A percentile compares a stretch with the other conserved stretches of the same genome.
phyloP scores from a whole-genome alignment of 768 basidiomycete species.

The Ephemerocybe angulata region DNA sequence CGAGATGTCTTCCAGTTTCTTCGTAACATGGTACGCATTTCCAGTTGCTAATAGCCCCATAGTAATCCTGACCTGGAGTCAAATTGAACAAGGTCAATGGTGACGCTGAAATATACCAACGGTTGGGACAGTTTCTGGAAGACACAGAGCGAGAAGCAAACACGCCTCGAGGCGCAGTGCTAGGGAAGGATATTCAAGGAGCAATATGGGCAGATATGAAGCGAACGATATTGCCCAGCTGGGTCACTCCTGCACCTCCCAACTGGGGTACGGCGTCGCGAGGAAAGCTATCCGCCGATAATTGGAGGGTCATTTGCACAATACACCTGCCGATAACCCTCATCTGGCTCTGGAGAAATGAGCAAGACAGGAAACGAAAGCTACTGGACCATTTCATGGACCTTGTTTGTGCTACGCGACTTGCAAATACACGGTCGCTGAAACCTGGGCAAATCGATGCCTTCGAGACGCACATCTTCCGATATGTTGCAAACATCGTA shows the following conservation, averaged over 20 bases:
- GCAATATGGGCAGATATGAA: conserved; percentile 28
- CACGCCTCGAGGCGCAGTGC: no score
- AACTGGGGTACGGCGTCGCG: conserved; percentile 27
- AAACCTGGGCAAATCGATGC: conserved; percentile 16
- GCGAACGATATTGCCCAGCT: conserved; percentile 24
- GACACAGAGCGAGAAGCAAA: no score
- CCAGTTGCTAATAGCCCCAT: no score
- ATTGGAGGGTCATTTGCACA: conserved; percentile 25
- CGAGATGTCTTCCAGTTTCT: no score
- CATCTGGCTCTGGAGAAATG: conserved; percentile 21
- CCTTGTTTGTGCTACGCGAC: conserved; percentile 21
- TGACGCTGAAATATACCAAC: no score
- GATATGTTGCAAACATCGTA: conserved; percentile 15
- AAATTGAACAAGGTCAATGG: no score
- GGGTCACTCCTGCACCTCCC: conserved; percentile 27
- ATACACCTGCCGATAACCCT: conserved; percentile 27
- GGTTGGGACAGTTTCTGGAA: no score
- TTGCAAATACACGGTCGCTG: conserved; percentile 18
- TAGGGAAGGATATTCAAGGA: conserved; percentile 27
- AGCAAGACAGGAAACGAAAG: conserved; percentile 12
- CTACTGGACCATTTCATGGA: conserved; percentile 27
- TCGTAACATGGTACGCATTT: no score
- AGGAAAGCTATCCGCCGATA: conserved; percentile 31
- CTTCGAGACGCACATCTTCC: conserved; percentile 17
- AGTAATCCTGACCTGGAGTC: no score